A percentile compares a stretch with the other conserved stretches of the same genome.
Evolutionary conservation across 495 filamentous ascomycete genomes (phyloP).

Genomic region (Pyronema omphalodes): DNA sequence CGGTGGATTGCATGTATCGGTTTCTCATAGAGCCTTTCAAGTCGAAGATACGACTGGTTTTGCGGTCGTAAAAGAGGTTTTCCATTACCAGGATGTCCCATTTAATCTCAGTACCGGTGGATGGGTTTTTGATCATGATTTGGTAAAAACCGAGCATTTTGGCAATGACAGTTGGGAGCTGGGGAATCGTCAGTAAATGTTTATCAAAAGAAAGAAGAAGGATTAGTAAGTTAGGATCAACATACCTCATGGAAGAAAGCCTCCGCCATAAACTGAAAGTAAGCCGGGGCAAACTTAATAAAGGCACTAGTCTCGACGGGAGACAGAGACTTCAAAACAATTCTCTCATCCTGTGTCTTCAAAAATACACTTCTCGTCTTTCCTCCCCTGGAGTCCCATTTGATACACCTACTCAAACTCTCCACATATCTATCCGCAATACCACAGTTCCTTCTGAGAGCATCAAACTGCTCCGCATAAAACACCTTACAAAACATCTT

Average conservation of each 20-base stretch:
- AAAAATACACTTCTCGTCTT: constrained; percentile 98
- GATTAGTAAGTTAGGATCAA: background rate
- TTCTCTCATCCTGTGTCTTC: constrained; percentile 85
- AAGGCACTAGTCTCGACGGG: constrained; percentile 86
- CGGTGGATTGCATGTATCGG: constrained; percentile 83
- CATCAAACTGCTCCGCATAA: constrained; percentile 95
- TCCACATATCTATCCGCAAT: constrained; percentile 87
- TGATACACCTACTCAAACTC: constrained; percentile 80
- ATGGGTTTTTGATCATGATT: constrained; percentile 84
- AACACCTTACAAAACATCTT: constrained; percentile 97
- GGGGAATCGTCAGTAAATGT: background rate
- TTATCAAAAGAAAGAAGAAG: background rate
- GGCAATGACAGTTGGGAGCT: constrained; percentile 81
- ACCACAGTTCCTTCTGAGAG: constrained; percentile 77
- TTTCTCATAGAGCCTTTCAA: constrained; percentile 98
- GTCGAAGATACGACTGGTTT: constrained; percentile 84
- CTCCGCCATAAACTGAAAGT: constrained; percentile 93
- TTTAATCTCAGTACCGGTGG: constrained; percentile 82
- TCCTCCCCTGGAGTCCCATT: constrained; percentile 96
- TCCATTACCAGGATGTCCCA: constrained; percentile 93
- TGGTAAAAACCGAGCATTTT: constrained; percentile 99
- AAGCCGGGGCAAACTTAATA: constrained; percentile 82
- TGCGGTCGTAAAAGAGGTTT: constrained; percentile 94
- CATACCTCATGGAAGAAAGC: constrained; percentile 68
- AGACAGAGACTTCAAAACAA: constrained; percentile 74